Base-by-base conservation (phyloP, 441 rosid species). In the Geranium incanum region DNA sequence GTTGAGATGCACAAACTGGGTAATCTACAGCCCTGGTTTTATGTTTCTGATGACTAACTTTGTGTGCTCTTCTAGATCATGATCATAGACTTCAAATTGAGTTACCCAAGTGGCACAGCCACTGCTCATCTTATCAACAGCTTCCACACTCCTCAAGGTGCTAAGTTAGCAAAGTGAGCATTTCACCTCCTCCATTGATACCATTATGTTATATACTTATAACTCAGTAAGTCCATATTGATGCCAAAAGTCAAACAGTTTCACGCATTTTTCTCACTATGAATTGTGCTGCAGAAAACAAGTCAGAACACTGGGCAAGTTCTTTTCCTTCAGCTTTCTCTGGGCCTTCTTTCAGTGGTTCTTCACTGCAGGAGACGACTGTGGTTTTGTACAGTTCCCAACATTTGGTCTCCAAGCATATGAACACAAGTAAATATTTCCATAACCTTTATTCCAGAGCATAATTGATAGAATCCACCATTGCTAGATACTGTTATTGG, bases 321-420 rank as follows among this genome's bases (percentile, higher is more conserved):
- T 67, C 70, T 72, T 72, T 48, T 67, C 71, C 67, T 67, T 72
- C 50, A 67, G 71, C 39, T 73, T 73, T 67, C 15, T 68, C 0
- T 73, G 71, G 76, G 75, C 71, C 1, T 73, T 73, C 50, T 73
- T 73, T 15, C 76, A 73, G 21, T 73, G 76, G 76, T 73, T 73
- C 71, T 73, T 50, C 28, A 68, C 60, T 38, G 76, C 41, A 6
- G 39, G 57, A 28, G 71, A 73, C 38, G 43, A 50, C 9, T 73
- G 76, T 68, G 76, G 76, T 12, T 73, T 73, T 41, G 0, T 3
- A 9, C 2, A 67, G 3, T 73, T 73, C 70, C 76, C 76, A 6
- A 68, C 76, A 15, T 65, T 76, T 2, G 79, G 79, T 16, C 78
- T 75, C 6, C 5, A 75, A 65, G 78, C 78, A 33, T 71, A 39